phyloP scores from a whole-genome alignment of 345 rosid genomes.

The Salix koriyanagi region DNA sequence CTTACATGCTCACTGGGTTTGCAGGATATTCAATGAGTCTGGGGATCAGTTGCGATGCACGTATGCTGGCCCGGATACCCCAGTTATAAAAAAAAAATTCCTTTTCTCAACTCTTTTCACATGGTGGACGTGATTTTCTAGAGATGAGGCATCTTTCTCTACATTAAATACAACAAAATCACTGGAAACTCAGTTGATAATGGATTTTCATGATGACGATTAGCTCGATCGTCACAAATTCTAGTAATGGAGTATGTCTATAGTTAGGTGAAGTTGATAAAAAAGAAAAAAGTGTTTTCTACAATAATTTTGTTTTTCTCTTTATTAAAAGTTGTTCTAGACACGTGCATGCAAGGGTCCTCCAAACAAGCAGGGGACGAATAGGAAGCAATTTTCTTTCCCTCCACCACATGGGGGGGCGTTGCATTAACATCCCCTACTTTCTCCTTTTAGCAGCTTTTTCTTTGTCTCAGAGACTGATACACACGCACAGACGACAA shows the following conservation, averaged over 20 bases:
- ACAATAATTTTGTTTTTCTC: neutral
- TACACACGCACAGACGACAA: no score
- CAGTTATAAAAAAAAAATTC: neutral
- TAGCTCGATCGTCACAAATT: neutral
- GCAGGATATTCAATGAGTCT: no score
- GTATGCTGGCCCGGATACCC: no score
- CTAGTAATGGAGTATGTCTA: no score
- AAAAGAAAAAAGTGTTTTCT: no score
- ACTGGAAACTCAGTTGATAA: neutral
- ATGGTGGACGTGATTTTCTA: neutral
- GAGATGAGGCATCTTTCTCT: neutral
- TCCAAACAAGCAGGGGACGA: conserved; percentile 3
- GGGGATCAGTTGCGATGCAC: fast-evolving
- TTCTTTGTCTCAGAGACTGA: neutral
- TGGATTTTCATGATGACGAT: neutral
- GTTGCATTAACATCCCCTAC: conserved; percentile 10
- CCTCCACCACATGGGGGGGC: conserved; percentile 36
- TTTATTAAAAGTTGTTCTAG: neutral
- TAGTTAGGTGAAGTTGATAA: no score
- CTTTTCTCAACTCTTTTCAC: neutral
- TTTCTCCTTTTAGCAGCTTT: conserved; percentile 13
- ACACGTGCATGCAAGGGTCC: conserved; percentile 8
- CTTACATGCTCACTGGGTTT: no score
- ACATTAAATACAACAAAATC: neutral
- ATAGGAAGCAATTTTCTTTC: neutral